These are phyloP conservation scores for Talaromyces sp. DNA, from an alignment of 2,329 filamentous ascomycete species.

Conservation along the genomic window DNA sequence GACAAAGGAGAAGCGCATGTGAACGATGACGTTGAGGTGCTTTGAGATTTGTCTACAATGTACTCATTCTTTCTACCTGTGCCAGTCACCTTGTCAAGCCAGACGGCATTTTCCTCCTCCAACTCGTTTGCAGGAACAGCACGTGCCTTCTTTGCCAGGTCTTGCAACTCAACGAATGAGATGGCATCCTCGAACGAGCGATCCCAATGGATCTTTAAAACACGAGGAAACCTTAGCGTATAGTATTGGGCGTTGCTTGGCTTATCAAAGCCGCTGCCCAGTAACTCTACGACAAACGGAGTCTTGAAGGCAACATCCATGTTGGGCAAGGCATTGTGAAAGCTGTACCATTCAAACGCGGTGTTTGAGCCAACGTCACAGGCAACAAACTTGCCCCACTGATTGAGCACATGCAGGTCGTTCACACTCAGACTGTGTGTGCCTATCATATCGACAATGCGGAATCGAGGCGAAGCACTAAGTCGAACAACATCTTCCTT, in stretches of 20 bases:
- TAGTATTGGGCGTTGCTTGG: conserved; percentile 65
- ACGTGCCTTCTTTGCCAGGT: conserved; percentile 58
- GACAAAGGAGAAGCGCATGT: conserved; percentile 17
- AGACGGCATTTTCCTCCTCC: conserved; percentile 58
- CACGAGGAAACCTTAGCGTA: conserved; percentile 70
- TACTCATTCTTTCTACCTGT: conserved; percentile 41
- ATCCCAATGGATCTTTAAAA: conserved; percentile 75
- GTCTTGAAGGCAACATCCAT: conserved; percentile 57
- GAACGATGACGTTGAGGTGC: conserved; percentile 22
- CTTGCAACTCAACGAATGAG: conserved; percentile 66
- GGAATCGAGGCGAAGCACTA: conserved; percentile 56
- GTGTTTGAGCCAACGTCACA: conserved; percentile 34
- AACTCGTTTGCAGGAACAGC: conserved; percentile 51
- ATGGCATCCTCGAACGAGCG: conserved; percentile 65
- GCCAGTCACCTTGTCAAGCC: conserved; percentile 59
- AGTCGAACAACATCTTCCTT: conserved; percentile 55
- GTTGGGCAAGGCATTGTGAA: conserved; percentile 35
- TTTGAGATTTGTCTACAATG: conserved; percentile 26
- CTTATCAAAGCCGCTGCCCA: conserved; percentile 76
- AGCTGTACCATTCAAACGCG: conserved; percentile 47
- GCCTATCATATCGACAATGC: conserved; percentile 62
- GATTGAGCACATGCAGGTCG: conserved; percentile 51
- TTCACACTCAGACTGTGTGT: conserved; percentile 47
- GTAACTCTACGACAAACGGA: conserved; percentile 74
- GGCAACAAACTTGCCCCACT: conserved; percentile 45